Conservation (phyloP, 768 basidiomycete species). For the Hebeloma cylindrosporum region DNA sequence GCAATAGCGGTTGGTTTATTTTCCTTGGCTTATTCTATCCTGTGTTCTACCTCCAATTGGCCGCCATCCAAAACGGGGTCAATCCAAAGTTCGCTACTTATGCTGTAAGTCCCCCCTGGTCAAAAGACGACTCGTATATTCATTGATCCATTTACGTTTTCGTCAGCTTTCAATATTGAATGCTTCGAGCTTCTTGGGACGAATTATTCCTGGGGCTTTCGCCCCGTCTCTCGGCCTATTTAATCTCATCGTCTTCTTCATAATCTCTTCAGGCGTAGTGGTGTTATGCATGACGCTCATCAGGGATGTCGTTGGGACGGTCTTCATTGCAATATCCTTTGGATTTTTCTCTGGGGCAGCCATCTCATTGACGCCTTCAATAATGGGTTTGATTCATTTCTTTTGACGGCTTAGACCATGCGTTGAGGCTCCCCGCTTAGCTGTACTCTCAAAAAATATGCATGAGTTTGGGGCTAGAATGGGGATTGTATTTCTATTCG, state of each 20-base stretch:
- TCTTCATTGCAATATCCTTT: conserved; percentile 2
- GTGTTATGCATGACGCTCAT: not conserved
- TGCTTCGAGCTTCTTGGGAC: not conserved
- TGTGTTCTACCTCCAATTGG: conserved; percentile 7
- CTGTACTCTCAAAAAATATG: conserved; percentile 24
- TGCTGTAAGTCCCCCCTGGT: not conserved
- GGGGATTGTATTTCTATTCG: conserved; percentile 41
- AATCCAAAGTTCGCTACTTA: conserved; percentile 2
- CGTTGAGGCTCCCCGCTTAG: conserved; percentile 6
- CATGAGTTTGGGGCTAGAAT: conserved; percentile 48
- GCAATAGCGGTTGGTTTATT: too few species aligned
- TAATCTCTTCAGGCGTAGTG: not conserved
- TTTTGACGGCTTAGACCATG: too few species aligned
- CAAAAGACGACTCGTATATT: not conserved
- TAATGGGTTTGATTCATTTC: not conserved
- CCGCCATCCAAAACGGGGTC: not conserved
- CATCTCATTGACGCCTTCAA: not conserved
- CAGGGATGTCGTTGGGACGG: not conserved
- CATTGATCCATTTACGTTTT: not conserved
- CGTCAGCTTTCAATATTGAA: conserved; percentile 1
- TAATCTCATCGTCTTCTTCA: not conserved
- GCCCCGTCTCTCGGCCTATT: not conserved
- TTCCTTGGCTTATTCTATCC: not conserved
- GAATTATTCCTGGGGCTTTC: conserved; percentile 1
- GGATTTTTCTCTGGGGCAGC: not conserved